Conservation (phyloP, 495 filamentous ascomycete genomes). For the Apiosordaria backusii region DNA sequence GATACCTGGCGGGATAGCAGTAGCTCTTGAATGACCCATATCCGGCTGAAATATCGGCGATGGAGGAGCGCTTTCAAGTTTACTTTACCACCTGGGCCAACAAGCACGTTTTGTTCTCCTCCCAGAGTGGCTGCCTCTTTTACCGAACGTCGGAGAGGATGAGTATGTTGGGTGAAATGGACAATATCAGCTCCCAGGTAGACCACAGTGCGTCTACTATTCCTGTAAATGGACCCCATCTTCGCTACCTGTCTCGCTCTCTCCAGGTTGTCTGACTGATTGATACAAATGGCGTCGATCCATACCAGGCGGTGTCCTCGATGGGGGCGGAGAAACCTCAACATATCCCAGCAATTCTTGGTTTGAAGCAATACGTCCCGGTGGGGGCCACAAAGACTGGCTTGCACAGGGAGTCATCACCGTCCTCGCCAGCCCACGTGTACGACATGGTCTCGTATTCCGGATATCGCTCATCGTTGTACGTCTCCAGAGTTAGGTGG, state of each 20-base stretch:
- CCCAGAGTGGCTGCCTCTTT: background rate
- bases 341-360: constrained; percentile 32
- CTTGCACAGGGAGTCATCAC: constrained; percentile 16
- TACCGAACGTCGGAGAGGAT: background rate
- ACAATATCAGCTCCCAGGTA: constrained; percentile 7
- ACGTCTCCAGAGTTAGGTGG: constrained; percentile 25
- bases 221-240: constrained; percentile 26
- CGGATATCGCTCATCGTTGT: constrained; percentile 22
- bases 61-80: background rate
- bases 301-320: constrained; percentile 18
- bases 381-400: constrained; percentile 29
- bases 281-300: constrained; percentile 27
- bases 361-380: constrained; percentile 33
- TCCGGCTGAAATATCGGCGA: constrained; percentile 14
- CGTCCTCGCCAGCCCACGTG: constrained; percentile 31
- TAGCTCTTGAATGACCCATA: constrained; percentile 17
- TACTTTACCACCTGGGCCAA: background rate
- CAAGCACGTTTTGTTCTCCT: background rate
- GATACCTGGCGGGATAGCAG: constrained; percentile 10
- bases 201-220: constrained; percentile 8
- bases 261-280: constrained; percentile 22
- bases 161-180: background rate
- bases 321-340: constrained; percentile 20
- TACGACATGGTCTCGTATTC: constrained; percentile 34
- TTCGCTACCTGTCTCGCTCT: constrained; percentile 21